phyloP scores from a whole-genome alignment of 768 basidiomycete species.

The Russula lepida region DNA sequence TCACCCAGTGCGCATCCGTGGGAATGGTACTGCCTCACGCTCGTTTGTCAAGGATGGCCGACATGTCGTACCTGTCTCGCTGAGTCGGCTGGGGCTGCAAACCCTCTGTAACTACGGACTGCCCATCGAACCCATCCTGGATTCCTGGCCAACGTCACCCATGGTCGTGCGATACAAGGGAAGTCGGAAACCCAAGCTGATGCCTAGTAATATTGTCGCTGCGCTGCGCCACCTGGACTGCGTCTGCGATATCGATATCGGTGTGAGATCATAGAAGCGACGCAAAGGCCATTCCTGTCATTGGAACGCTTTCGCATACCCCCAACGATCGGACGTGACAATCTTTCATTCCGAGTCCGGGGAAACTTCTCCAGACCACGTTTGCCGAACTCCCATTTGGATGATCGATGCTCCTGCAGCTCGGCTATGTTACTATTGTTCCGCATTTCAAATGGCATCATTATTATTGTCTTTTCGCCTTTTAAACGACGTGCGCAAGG shows the following conservation, averaged over 20 bases:
- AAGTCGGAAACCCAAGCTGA: neutral
- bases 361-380: neutral
- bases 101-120: neutral
- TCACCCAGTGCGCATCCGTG: neutral
- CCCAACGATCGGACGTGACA: slow-evolving; percentile 28
- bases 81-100: neutral
- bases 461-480: too few species aligned
- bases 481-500: too few species aligned
- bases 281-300: slow-evolving; percentile 22
- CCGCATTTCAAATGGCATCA: too few species aligned
- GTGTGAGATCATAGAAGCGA: slow-evolving; percentile 16
- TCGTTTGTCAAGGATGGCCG: neutral
- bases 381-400: neutral
- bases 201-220: neutral
- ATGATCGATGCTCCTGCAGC: too few species aligned
- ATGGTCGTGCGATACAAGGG: neutral
- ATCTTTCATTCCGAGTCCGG: slow-evolving; percentile 24
- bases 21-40: neutral
- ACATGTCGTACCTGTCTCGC: neutral
- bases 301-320: slow-evolving; percentile 16
- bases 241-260: neutral
- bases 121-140: neutral
- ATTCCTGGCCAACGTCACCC: neutral
- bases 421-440: too few species aligned
- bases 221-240: neutral